Conservation (phyloP, 1,139 yeast genomes). For the Sugiyamaella japonica region DNA sequence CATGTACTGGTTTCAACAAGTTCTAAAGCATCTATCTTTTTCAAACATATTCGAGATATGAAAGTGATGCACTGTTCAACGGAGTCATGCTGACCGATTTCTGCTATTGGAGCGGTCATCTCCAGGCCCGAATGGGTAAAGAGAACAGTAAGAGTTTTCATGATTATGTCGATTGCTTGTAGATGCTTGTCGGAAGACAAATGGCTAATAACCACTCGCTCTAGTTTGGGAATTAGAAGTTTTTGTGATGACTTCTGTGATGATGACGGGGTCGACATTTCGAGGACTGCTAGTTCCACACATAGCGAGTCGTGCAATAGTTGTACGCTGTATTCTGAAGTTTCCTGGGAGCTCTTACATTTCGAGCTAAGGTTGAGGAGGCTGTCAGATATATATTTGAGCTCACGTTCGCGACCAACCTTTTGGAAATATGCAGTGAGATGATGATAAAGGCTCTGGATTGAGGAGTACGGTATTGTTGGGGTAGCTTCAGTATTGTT, state of each 20-base stretch:
- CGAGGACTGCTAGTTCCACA: constrained; percentile 1
- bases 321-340: not conserved
- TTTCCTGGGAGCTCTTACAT: not conserved
- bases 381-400: constrained; percentile 13
- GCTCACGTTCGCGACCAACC: constrained; percentile 1
- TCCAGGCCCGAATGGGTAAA: not conserved
- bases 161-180: constrained; percentile 5
- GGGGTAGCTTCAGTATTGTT: not conserved
- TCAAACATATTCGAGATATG: constrained; percentile 4
- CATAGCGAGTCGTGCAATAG: constrained; percentile 5
- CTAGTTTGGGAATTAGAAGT: constrained; percentile 1
- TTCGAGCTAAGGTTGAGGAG: constrained; percentile 10
- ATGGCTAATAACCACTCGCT: constrained; percentile 1
- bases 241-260: not conserved
- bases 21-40: not conserved
- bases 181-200: not conserved
- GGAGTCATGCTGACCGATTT: not conserved
- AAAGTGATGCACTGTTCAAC: constrained; percentile 3
- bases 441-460: constrained; percentile 1
- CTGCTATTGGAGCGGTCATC: constrained; percentile 1
- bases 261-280: not conserved
- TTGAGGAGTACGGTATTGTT: not conserved
- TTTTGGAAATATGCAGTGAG: constrained; percentile 1
- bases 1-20: not conserved
- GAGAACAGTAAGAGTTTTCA: not conserved